These are phyloP conservation scores for Neoascochyta sp. DNA, from an alignment of 2,329 filamentous ascomycete species.

Conservation along the genomic window DNA sequence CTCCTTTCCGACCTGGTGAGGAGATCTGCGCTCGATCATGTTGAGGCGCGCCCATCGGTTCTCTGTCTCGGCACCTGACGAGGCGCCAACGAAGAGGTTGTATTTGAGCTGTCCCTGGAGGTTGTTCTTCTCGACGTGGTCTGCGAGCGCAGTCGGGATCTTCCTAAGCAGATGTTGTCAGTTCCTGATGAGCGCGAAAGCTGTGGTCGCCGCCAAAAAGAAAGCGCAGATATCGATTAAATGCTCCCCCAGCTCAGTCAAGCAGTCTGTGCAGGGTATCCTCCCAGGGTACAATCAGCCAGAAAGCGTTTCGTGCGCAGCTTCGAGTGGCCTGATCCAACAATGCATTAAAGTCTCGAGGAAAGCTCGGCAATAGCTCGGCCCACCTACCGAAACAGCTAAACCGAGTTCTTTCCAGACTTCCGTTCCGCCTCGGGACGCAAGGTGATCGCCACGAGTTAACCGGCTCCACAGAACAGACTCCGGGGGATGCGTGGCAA, in stretches of 20 bases:
- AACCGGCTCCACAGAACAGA: conserved; percentile 5
- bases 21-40: conserved; percentile 83
- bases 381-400: too few species aligned
- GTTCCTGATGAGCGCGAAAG: too few species aligned
- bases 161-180: conserved; percentile 52
- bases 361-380: conserved; percentile 28
- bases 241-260: too few species aligned
- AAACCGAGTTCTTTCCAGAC: conserved; percentile 13
- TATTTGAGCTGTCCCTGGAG: conserved; percentile 82
- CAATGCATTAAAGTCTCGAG: conserved; percentile 9
- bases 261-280: too few species aligned
- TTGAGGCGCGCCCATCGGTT: conserved; percentile 85
- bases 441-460: too few species aligned
- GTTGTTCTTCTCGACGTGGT: conserved; percentile 83
- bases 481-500: neutral
- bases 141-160: conserved; percentile 76
- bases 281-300: too few species aligned
- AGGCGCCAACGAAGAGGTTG: conserved; percentile 85
- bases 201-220: too few species aligned
- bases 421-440: conserved; percentile 29
- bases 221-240: too few species aligned
- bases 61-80: conserved; percentile 83
- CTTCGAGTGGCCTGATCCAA: conserved; percentile 8
- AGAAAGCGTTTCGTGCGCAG: too few species aligned
- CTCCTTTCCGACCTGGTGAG: conserved; percentile 86